phyloP scores from a whole-genome alignment of 1,284 basidiomycete genomes.

The Ganoderma boninense region DNA sequence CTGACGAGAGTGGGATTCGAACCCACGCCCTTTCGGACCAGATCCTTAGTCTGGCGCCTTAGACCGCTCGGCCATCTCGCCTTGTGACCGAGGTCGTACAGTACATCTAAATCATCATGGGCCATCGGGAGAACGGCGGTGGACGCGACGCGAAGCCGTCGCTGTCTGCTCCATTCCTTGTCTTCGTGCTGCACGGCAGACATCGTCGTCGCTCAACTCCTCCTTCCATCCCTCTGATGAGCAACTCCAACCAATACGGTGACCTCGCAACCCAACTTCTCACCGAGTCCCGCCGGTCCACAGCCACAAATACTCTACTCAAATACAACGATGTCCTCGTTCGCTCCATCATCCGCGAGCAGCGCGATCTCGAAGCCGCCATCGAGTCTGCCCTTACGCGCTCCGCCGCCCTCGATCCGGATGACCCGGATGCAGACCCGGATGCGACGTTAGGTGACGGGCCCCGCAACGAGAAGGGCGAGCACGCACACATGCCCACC shows the following conservation, averaged over 20 bases:
- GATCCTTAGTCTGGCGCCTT: conserved; percentile 84
- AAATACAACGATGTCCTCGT: conserved; percentile 95
- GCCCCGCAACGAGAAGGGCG: conserved; percentile 13
- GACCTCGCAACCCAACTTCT: conserved; percentile 92
- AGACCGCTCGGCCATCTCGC: conserved; percentile 85
- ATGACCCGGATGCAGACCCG: conserved; percentile 46
- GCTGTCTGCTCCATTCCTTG: no score
- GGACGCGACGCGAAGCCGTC: no score
- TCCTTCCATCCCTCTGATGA: conserved; percentile 29
- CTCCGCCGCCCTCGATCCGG: conserved; percentile 48
- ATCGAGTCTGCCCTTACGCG: conserved; percentile 54
- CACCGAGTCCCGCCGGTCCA: conserved; percentile 85
- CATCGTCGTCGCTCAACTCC: neutral
- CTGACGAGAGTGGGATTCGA: conserved; percentile 48
- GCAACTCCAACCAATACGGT: conserved; percentile 63
- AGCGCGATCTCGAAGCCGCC: conserved; percentile 84
- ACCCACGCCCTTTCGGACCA: conserved; percentile 51
- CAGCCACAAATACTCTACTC: conserved; percentile 82
- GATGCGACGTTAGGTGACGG: conserved; percentile 21
- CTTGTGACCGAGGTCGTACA: neutral
- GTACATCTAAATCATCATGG: no score
- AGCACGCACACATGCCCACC: conserved; percentile 60
- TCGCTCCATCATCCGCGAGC: conserved; percentile 88
- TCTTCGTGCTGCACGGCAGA: no score
- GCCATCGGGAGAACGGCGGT: no score